A percentile compares a stretch with the other conserved stretches of the same genome.
phyloP scores from a whole-genome alignment of 805 yeast genomes.

The Wickerhamomyces ciferrii region DNA sequence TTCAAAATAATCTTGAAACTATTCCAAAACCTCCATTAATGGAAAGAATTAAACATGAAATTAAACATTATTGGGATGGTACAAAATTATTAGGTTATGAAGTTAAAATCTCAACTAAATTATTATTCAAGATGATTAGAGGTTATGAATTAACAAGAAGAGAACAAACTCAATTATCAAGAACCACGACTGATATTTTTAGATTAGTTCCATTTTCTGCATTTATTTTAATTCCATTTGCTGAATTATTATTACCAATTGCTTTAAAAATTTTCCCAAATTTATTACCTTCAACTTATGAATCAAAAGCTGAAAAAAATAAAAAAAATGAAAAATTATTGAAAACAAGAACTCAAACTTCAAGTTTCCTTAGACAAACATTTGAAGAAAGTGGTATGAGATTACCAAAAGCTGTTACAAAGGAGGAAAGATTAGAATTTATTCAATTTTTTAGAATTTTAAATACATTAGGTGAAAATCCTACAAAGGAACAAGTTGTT shows the following conservation, averaged over 20 bases:
- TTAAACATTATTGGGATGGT: slow-evolving; percentile 92
- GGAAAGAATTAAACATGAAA: slow-evolving; percentile 85
- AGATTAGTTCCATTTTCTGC: slow-evolving; percentile 91
- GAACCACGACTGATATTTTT: slow-evolving; percentile 81
- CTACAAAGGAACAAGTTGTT: slow-evolving; percentile 65
- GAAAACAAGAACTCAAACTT: slow-evolving; percentile 58
- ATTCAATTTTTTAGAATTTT: slow-evolving; percentile 73
- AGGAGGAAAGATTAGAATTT: slow-evolving; percentile 71
- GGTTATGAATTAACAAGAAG: slow-evolving; percentile 92
- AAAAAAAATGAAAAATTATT: slow-evolving; percentile 52
- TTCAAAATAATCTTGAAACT: slow-evolving; percentile 12
- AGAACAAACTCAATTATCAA: slow-evolving; percentile 79
- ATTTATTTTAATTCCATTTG: slow-evolving; percentile 88
- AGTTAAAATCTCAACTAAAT: slow-evolving; percentile 75
- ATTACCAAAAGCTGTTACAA: slow-evolving; percentile 58
- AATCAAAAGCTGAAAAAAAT: slow-evolving; percentile 54
- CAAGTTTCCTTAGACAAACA: slow-evolving; percentile 58
- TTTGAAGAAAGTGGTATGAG: slow-evolving; percentile 66
- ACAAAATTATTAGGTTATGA: slow-evolving; percentile 91
- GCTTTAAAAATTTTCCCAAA: slow-evolving; percentile 94
- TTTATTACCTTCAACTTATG: slow-evolving; percentile 88
- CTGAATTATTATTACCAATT: slow-evolving; percentile 83
- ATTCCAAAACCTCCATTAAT: slow-evolving; percentile 51
- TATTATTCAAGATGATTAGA: slow-evolving; percentile 74
- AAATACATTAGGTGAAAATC: slow-evolving; percentile 53